These are phyloP conservation scores for Bruguiera gymnorhiza DNA, from an alignment of 345 rosid genomes.

Conservation along the genomic window DNA sequence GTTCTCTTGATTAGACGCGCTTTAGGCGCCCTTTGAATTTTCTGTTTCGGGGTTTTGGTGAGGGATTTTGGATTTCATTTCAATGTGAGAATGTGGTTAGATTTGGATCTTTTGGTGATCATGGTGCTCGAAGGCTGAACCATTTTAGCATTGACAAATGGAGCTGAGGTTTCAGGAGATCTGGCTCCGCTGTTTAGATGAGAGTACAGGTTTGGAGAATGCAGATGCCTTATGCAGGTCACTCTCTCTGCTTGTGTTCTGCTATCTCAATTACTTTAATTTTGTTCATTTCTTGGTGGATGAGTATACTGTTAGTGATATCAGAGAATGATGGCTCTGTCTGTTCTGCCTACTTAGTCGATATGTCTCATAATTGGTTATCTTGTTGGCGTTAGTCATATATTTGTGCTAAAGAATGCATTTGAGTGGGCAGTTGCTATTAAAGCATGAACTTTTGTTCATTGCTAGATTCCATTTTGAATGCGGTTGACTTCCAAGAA, in stretches of 20 bases:
- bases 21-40: not conserved
- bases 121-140: slow-evolving; percentile 25
- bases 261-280: not conserved
- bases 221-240: not conserved
- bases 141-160: not conserved
- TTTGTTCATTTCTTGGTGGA: not conserved
- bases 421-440: not conserved
- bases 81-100: slow-evolving; percentile 35
- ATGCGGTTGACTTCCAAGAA: not conserved
- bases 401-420: not conserved
- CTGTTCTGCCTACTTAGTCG: not conserved
- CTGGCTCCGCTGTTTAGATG: slow-evolving; percentile 37
- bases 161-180: slow-evolving; percentile 26
- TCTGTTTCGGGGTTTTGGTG: not conserved
- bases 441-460: not conserved
- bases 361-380: not conserved
- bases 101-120: slow-evolving; percentile 18
- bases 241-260: not conserved
- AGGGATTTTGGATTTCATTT: slow-evolving; percentile 18
- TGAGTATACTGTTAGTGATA: not conserved
- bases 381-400: not conserved
- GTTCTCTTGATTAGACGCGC: slow-evolving; percentile 9
- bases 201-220: slow-evolving; percentile 41
- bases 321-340: not conserved
- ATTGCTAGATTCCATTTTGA: not conserved